Base-by-base conservation (phyloP, 768 basidiomycete species). In the Collybiopsis luxurians region DNA sequence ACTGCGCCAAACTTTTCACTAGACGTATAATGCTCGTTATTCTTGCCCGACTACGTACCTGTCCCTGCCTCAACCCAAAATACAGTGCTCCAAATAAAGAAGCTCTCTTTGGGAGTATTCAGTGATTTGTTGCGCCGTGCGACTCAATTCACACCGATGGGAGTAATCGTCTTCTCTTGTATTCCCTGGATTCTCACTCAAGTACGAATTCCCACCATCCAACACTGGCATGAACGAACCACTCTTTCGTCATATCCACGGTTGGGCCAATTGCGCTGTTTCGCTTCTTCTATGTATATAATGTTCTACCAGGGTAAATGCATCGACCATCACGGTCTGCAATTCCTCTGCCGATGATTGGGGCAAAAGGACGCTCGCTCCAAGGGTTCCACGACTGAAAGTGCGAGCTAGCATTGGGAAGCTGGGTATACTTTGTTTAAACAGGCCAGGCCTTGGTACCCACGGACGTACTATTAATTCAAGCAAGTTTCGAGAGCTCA, bases 241-340 rank as follows among this genome's bases (percentile, higher is more conserved):
- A 30, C 0, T 19, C 17, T 19, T 49, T 49, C 48, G 17, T 34
- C 31, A 34, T 34, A 34, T 49, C 34, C 48, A 49, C 48, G 48
- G 30, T 49, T 43, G 51, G 36, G 39, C 51, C 51, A 53, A 53
- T 49, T 49, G 34, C 48, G 48, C 48, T 34, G 28, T 49, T 21
- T 11, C 34, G 19, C 48, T 49, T 49, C 48, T 49, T 49, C 17
- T 28, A 49, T 49, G 28, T 28, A 49, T 49, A 30, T n/a, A 28
- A 49, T 31, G 27, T 12, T 49, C 21, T 49, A 49, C 23, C 48
- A 49, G 48, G 48, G 48, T 28, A 19, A 31, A 31, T 49, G 19
- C 21, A 21, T 34, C 30, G 19, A 19, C 34, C 48, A n/a, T 53
- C 51, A 12, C 31, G 24, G 23, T 10, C 11, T 53, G 51, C 38